Evolutionary conservation across 495 filamentous ascomycete species (phyloP).

Genomic region (Neurospora sp.): DNA sequence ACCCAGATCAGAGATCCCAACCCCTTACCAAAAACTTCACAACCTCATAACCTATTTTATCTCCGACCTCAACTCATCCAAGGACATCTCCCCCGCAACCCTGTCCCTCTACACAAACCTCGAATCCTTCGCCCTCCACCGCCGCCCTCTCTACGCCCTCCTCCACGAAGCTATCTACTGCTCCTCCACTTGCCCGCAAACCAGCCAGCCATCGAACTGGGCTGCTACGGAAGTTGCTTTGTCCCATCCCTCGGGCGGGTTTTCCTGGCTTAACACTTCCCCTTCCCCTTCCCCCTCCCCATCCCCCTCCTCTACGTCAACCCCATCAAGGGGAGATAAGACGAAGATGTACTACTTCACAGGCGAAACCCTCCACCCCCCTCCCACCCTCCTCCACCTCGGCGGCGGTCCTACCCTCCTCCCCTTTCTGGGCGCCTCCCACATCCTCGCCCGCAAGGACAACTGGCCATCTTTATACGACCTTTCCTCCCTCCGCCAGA

Average conservation of each 20-base stretch:
- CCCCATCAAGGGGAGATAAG: too few species aligned
- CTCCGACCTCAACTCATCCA: neutral
- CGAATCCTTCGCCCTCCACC: slow-evolving; percentile 9
- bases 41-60: neutral
- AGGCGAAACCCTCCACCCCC: slow-evolving; percentile 79
- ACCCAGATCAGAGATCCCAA: neutral
- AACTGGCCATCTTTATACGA: slow-evolving; percentile 46
- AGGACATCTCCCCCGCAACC: neutral
- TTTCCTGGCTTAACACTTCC: slow-evolving; percentile 26
- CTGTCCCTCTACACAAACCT: neutral
- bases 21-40: neutral
- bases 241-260: slow-evolving; percentile 13
- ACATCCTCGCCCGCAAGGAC: slow-evolving; percentile 50
- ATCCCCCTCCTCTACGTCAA: too few species aligned
- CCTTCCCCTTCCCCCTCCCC: too few species aligned
- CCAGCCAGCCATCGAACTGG: slow-evolving; percentile 21
- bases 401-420: slow-evolving; percentile 38
- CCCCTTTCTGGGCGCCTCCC: slow-evolving; percentile 48
- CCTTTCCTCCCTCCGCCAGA: too few species aligned
- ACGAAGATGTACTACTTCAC: slow-evolving; percentile 43
- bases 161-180: slow-evolving; percentile 22
- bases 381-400: slow-evolving; percentile 1
- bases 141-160: slow-evolving; percentile 16
- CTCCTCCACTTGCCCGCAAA: neutral
- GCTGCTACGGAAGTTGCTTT: slow-evolving; percentile 32